phyloP scores from a whole-genome alignment of 2,329 filamentous ascomycete species.

The Chaetomiaceae sp. region DNA sequence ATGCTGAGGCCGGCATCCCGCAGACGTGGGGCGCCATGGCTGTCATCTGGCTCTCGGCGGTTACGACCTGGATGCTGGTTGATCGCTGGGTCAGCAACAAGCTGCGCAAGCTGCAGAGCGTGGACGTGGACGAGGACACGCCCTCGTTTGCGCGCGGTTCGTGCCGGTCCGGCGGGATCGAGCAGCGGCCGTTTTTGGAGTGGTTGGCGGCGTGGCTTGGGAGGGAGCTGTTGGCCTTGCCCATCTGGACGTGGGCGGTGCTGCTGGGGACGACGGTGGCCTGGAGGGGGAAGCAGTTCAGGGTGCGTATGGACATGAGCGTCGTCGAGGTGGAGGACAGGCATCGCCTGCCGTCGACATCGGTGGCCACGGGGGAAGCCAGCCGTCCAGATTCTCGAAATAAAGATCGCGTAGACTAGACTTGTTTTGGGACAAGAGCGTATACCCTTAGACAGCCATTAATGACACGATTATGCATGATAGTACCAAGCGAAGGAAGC shows the following conservation, averaged over 20 bases:
- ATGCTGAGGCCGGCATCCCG: constrained; percentile 46
- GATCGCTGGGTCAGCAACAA: constrained; percentile 71
- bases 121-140: constrained; percentile 67
- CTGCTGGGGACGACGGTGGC: constrained; percentile 80
- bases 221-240: constrained; percentile 74
- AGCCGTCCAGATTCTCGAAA: constrained; percentile 13
- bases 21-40: constrained; percentile 64
- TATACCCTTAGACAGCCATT: constrained; percentile 7
- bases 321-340: constrained; percentile 46
- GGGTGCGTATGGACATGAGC: constrained; percentile 77
- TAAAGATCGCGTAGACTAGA: constrained; percentile 28
- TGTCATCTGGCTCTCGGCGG: constrained; percentile 60
- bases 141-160: constrained; percentile 64
- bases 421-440: neutral
- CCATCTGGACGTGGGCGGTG: constrained; percentile 87
- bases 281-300: constrained; percentile 81
- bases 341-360: neutral
- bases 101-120: constrained; percentile 67
- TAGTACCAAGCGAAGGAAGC: too few relatives aligned
- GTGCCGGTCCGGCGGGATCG: constrained; percentile 33
- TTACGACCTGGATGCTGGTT: constrained; percentile 65
- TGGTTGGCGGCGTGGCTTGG: constrained; percentile 84
- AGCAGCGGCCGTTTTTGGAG: constrained; percentile 55
- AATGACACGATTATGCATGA: too few relatives aligned
- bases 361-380: neutral